A percentile compares a stretch with the other conserved stretches of the same genome.
Conservation (phyloP, 2,329 filamentous ascomycete species). For the Endoconidiophora polonica region DNA sequence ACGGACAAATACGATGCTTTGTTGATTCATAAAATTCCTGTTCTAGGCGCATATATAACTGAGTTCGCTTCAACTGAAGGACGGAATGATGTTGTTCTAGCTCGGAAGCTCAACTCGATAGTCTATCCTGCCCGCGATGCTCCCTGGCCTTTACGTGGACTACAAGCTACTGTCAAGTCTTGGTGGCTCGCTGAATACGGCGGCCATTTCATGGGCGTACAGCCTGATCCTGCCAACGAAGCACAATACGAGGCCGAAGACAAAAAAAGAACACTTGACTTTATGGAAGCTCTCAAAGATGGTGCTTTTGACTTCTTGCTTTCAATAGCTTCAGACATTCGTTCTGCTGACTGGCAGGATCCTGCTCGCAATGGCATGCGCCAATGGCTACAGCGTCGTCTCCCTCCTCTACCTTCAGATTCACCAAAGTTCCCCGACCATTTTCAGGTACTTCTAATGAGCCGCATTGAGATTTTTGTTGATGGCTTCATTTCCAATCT, state of each 20-base stretch:
- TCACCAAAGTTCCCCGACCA: slow-evolving; percentile 50
- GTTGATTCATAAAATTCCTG: slow-evolving; percentile 66
- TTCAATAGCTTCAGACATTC: slow-evolving; percentile 66
- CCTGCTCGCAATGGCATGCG: slow-evolving; percentile 70
- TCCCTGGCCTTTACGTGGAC: slow-evolving; percentile 53
- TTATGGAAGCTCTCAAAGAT: slow-evolving; percentile 64
- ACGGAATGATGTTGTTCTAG: slow-evolving; percentile 47
- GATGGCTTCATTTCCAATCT: slow-evolving; percentile 92
- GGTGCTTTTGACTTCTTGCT: slow-evolving; percentile 87
- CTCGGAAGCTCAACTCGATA: slow-evolving; percentile 50
- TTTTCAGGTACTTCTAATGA: slow-evolving; percentile 59
- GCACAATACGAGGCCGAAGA: slow-evolving; percentile 34
- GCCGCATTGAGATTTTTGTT: slow-evolving; percentile 70
- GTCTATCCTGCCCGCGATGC: slow-evolving; percentile 52
- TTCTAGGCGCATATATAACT: slow-evolving; percentile 59
- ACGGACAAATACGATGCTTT: slow-evolving; percentile 61
- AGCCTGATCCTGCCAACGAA: slow-evolving; percentile 32
- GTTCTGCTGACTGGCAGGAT: slow-evolving; percentile 71
- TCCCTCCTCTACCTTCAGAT: slow-evolving; percentile 51
- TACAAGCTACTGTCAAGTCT: slow-evolving; percentile 62
- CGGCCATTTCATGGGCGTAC: slow-evolving; percentile 67
- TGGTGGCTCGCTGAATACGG: slow-evolving; percentile 94
- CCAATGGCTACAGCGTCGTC: slow-evolving; percentile 67
- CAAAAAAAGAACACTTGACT: slow-evolving; percentile 52
- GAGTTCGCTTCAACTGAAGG: slow-evolving; percentile 65